These are phyloP conservation scores for Eutypa lata DNA, from an alignment of 2,329 filamentous ascomycete genomes.

Conservation along the genomic window DNA sequence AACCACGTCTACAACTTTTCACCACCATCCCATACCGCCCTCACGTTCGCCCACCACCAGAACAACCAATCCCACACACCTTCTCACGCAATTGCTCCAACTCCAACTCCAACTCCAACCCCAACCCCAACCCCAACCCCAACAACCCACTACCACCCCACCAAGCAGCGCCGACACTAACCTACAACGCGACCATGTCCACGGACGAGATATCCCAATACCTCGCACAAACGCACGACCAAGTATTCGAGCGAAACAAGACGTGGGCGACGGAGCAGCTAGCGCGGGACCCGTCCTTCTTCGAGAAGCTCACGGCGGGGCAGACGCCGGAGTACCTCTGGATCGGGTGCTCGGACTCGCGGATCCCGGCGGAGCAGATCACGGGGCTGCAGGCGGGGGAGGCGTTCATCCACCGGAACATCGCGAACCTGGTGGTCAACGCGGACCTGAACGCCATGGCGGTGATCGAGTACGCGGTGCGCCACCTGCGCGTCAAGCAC, in stretches of 20 bases:
- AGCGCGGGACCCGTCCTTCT: slow-evolving; percentile 61
- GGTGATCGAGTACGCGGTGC: slow-evolving; percentile 85
- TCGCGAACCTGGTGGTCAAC: slow-evolving; percentile 81
- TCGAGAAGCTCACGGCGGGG: slow-evolving; percentile 59
- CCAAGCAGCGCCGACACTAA: not conserved
- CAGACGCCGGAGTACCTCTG: slow-evolving; percentile 73
- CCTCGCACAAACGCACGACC: slow-evolving; percentile 61
- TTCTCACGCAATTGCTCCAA: not conserved
- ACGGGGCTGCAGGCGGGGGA: slow-evolving; percentile 82
- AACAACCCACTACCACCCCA: not conserved
- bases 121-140: not conserved
- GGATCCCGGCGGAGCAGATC: slow-evolving; percentile 87
- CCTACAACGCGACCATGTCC: not conserved
- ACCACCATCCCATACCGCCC: not conserved
- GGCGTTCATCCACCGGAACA: slow-evolving; percentile 93
- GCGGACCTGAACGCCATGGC: slow-evolving; percentile 76
- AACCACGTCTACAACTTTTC: not conserved
- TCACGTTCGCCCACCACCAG: no score
- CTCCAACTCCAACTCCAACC: not conserved
- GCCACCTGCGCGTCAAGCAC: slow-evolving; percentile 76
- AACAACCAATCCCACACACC: no score
- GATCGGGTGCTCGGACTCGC: slow-evolving; percentile 89
- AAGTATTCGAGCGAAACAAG: slow-evolving; percentile 67
- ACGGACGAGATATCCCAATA: slow-evolving; percentile 46
- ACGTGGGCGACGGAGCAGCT: slow-evolving; percentile 61